These are phyloP conservation scores for Chlorella variabilis DNA, from an alignment of 163 green algal genomes.

Conservation along the genomic window DNA sequence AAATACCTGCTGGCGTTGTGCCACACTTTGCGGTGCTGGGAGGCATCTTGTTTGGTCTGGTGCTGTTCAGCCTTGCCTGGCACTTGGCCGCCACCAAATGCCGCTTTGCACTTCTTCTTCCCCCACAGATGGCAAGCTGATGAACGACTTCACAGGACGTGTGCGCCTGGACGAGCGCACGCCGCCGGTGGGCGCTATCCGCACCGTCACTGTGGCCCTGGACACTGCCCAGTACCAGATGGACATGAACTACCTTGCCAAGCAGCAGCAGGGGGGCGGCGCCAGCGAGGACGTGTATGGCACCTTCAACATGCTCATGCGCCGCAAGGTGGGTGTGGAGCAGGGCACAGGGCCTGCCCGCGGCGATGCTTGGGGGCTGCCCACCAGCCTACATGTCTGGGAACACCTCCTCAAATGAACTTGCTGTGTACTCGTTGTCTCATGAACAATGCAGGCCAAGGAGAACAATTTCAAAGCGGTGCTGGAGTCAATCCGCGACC, in stretches of 20 bases:
- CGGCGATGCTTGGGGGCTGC: no score
- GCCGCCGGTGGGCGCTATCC: constrained; percentile 66
- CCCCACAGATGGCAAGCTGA: constrained; percentile 75
- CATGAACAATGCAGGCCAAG: constrained; percentile 36
- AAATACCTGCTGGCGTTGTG: neutral
- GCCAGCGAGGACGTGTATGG: constrained; percentile 79
- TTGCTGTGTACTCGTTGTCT: no score
- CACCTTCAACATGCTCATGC: constrained; percentile 91
- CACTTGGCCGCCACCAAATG: neutral
- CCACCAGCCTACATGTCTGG: no score
- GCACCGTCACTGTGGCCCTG: constrained; percentile 85
- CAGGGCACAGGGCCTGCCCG: neutral
- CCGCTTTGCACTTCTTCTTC: neutral
- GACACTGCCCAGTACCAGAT: constrained; percentile 94
- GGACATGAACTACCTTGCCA: constrained; percentile 76
- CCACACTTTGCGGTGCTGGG: neutral
- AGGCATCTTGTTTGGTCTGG: no score
- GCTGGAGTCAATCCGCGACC: constrained; percentile 95
- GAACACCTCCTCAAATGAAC: no score
- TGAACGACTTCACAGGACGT: constrained; percentile 95
- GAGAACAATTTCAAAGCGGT: constrained; percentile 99
- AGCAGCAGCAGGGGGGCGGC: constrained; percentile 14
- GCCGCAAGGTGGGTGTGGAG: constrained; percentile 63
- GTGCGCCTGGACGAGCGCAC: constrained; percentile 68
- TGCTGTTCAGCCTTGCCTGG: no score